Evolutionary conservation across 208 protist genomes (phyloP).

Genomic region (Leishmania aethiopica): DNA sequence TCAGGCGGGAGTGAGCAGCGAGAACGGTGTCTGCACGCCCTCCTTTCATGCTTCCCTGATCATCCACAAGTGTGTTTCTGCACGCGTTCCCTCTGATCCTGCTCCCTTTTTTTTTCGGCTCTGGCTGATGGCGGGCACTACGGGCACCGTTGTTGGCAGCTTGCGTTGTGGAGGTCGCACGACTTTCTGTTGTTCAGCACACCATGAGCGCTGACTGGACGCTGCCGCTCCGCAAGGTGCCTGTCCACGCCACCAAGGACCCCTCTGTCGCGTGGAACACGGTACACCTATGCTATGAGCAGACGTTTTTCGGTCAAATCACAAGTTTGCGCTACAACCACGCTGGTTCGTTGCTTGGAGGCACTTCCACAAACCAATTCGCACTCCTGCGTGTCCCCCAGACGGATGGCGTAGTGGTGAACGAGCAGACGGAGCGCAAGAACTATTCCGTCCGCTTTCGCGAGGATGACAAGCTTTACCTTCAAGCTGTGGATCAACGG

Average conservation of each 20-base stretch:
- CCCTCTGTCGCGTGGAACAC: slow-evolving; percentile 76
- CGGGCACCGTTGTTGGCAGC: neutral
- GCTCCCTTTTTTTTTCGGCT: neutral
- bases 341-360: slow-evolving; percentile 60
- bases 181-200: neutral
- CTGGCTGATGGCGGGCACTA: neutral
- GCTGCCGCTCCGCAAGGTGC: slow-evolving; percentile 72
- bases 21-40: neutral
- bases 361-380: slow-evolving; percentile 79
- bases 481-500: slow-evolving; percentile 79
- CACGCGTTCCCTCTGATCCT: neutral
- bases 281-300: slow-evolving; percentile 81
- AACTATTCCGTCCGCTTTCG: slow-evolving; percentile 79
- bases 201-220: slow-evolving; percentile 55
- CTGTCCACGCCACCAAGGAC: slow-evolving; percentile 51
- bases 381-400: slow-evolving; percentile 81
- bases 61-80: neutral
- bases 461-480: slow-evolving; percentile 80
- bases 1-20: neutral
- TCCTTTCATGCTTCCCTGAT: neutral
- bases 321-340: slow-evolving; percentile 69
- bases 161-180: neutral
- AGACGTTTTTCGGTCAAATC: slow-evolving; percentile 84
- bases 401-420: slow-evolving; percentile 71
- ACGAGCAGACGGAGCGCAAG: slow-evolving; percentile 79